A percentile compares a stretch with the other conserved stretches of the same genome.
Conservation (phyloP, 1,284 basidiomycete species). For the Pascua sp. region DNA sequence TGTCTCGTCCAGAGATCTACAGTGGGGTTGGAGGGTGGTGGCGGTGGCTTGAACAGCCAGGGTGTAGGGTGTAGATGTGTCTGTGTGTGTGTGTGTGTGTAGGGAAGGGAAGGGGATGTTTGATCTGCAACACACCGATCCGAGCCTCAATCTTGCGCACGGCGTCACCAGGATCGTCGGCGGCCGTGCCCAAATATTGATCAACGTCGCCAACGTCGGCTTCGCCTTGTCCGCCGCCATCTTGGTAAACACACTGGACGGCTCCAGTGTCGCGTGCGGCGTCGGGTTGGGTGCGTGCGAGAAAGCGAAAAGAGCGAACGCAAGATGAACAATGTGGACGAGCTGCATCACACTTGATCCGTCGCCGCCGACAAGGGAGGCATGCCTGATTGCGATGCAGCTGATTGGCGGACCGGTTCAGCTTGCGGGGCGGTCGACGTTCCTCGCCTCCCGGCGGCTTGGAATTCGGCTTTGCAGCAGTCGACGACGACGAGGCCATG, state of each 20-base stretch:
- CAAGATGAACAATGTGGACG: constrained; percentile 20
- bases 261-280: constrained; percentile 32
- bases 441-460: too few species aligned
- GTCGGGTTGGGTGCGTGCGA: constrained; percentile 31
- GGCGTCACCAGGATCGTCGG: constrained; percentile 8
- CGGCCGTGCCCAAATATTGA: neutral
- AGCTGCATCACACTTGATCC: constrained; percentile 23
- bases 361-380: constrained; percentile 18
- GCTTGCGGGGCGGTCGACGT: constrained; percentile 14
- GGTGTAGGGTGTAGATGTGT: too few species aligned
- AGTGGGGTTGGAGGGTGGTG: too few species aligned
- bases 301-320: constrained; percentile 18
- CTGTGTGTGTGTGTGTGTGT: neutral
- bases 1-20: too few species aligned
- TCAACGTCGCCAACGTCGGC: neutral
- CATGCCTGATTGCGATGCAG: constrained; percentile 24
- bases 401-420: constrained; percentile 23
- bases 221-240: constrained; percentile 6
- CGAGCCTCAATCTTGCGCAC: constrained; percentile 31
- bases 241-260: constrained; percentile 35
- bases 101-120: neutral
- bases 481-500: too few species aligned
- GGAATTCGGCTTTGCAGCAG: too few species aligned
- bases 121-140: constrained; percentile 27
- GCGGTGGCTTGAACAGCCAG: neutral